Conservation (phyloP, 2,329 filamentous ascomycete genomes). For the Aspergillus tanneri region DNA sequence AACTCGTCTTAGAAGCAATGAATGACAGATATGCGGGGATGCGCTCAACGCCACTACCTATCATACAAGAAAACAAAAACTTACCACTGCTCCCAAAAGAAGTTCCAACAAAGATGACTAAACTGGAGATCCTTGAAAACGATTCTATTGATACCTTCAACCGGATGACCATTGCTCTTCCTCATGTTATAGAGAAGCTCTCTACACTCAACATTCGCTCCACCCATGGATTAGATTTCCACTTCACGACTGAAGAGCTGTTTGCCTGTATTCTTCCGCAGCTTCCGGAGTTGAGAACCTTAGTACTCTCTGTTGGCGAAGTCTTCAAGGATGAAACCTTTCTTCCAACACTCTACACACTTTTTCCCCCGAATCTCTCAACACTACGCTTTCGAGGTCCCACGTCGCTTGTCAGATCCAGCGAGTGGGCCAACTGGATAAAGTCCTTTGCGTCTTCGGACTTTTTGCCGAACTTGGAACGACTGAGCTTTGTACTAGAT, state of each 20-base stretch:
- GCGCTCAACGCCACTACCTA: not conserved
- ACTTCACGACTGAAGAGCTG: constrained; percentile 10
- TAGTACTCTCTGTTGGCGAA: constrained; percentile 24
- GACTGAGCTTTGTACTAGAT: constrained; percentile 26
- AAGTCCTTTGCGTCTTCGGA: constrained; percentile 19
- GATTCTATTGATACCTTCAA: constrained; percentile 25
- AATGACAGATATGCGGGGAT: constrained; percentile 9
- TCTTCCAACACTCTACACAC: constrained; percentile 20
- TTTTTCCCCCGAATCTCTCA: constrained; percentile 24
- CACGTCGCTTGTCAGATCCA: constrained; percentile 18
- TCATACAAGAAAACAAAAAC: not conserved
- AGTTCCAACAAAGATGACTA: constrained; percentile 13
- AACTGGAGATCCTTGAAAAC: constrained; percentile 29
- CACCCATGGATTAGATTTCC: constrained; percentile 22
- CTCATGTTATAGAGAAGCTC: constrained; percentile 20
- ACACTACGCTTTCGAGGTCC: constrained; percentile 27
- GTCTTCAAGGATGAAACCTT: constrained; percentile 18
- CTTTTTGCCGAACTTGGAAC: constrained; percentile 23
- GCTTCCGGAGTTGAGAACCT: constrained; percentile 15
- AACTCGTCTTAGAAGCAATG: constrained; percentile 17
- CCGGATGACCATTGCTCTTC: constrained; percentile 21
- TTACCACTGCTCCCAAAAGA: not conserved
- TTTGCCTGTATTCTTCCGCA: constrained; percentile 17
- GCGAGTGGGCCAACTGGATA: constrained; percentile 25
- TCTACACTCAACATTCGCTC: constrained; percentile 22